Evolutionary conservation across 257 asterid genomes (phyloP).

Genomic region (Osmanthus fragrans): DNA sequence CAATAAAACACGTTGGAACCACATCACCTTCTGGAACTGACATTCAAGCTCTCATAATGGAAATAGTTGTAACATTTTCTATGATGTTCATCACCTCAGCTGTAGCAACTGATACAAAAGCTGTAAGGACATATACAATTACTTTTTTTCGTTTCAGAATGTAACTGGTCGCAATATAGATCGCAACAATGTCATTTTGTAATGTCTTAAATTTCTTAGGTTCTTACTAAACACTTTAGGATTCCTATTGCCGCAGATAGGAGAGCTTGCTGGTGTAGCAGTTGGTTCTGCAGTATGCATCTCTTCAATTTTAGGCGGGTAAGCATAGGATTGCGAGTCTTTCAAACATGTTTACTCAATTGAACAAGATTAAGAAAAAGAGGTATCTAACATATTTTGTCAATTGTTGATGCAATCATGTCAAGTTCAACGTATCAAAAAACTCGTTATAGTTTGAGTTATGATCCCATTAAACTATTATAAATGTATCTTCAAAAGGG

Average conservation of each 20-base stretch:
- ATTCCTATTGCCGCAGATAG: conserved; percentile 39
- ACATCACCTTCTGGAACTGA: conserved; percentile 67
- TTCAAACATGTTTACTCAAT: not conserved
- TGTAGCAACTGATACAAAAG: conserved; percentile 92
- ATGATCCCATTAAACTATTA: no score
- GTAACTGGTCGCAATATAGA: not conserved
- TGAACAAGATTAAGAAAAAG: no score
- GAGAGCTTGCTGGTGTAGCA: conserved; percentile 89
- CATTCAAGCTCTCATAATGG: conserved; percentile 73
- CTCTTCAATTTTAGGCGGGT: conserved; percentile 87
- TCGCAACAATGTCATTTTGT: no score
- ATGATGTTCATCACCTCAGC: conserved; percentile 91
- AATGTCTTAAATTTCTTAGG: no score
- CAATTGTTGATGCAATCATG: no score
- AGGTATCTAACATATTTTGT: no score
- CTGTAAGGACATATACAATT: conserved; percentile 45
- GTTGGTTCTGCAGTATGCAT: conserved; percentile 95
- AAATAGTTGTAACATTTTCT: conserved; percentile 71
- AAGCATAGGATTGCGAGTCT: conserved; percentile 1
- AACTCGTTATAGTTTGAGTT: no score
- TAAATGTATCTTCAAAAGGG: no score
- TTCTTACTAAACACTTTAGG: not conserved
- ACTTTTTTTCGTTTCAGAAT: not conserved
- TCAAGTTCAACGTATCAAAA: no score
- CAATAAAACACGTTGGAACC: conserved; percentile 69